These are phyloP conservation scores for Dioscorea zingiberensis DNA, from an alignment of 106 monocot species.

Conservation along the genomic window DNA sequence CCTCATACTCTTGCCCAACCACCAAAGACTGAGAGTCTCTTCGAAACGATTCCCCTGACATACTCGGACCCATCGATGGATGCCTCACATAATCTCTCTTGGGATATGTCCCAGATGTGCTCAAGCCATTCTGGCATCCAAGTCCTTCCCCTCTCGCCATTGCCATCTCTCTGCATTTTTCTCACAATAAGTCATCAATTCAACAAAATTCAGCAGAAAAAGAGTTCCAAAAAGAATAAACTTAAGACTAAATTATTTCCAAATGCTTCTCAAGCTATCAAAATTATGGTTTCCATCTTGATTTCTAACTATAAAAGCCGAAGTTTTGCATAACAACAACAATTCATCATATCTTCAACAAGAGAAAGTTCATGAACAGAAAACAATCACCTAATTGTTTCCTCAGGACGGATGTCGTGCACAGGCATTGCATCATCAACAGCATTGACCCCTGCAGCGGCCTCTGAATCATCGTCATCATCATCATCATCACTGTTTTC, in stretches of 20 bases:
- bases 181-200: too few species aligned
- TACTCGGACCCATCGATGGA: slow-evolving; percentile 7
- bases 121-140: slow-evolving; percentile 3
- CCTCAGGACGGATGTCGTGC: too few species aligned
- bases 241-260: too few species aligned
- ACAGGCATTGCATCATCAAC: not conserved
- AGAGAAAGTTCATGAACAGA: too few species aligned
- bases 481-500: slow-evolving; percentile 11
- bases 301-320: too few species aligned
- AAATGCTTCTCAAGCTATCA: too few species aligned
- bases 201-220: too few species aligned
- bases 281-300: too few species aligned
- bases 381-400: too few species aligned
- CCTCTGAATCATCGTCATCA: not conserved
- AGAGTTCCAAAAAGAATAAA: too few species aligned
- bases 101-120: slow-evolving; percentile 9
- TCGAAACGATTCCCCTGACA: slow-evolving; percentile 27
- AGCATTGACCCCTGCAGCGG: not conserved
- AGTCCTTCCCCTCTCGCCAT: not conserved
- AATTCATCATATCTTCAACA: too few species aligned
- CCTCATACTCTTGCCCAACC: slow-evolving; percentile 54
- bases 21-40: slow-evolving; percentile 34
- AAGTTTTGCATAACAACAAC: too few species aligned
- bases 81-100: slow-evolving; percentile 16
- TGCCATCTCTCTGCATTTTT: slow-evolving; percentile 20